A percentile compares a stretch with the other conserved stretches of the same genome.
These are phyloP conservation scores for Skeletonema grethae DNA, from an alignment of 108 stramenopile genomes.

Conservation along the genomic window DNA sequence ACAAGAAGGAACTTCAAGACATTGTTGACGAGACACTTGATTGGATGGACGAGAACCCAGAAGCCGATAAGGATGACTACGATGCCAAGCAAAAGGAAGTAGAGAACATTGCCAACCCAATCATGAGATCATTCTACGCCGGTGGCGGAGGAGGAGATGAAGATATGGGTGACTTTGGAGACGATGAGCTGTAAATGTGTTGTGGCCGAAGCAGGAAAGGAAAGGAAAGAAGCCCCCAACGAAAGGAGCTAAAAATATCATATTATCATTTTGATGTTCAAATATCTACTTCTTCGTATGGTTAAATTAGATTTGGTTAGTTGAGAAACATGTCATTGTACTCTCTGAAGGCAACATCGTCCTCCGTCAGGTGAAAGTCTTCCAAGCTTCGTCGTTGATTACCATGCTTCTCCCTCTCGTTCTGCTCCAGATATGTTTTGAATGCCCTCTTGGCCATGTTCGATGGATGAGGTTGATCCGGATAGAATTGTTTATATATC, in stretches of 20 bases:
- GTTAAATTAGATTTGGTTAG: not conserved
- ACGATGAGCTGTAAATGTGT: conserved; percentile 70
- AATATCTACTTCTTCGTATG: too few species aligned
- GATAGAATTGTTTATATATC: not conserved
- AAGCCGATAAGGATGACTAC: conserved; percentile 70
- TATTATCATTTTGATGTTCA: too few species aligned
- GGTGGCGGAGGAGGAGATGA: conserved; percentile 35
- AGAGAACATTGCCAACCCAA: conserved; percentile 73
- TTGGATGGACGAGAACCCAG: conserved; percentile 78
- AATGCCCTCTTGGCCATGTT: not conserved
- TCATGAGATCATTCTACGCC: conserved; percentile 47
- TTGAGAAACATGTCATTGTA: not conserved
- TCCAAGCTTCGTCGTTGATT: not conserved
- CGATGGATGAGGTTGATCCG: not conserved
- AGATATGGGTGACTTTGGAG: conserved; percentile 62
- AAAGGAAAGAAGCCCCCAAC: too few species aligned
- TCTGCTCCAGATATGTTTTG: not conserved
- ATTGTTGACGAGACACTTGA: conserved; percentile 68
- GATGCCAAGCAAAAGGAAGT: conserved; percentile 76
- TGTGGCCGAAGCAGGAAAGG: too few species aligned
- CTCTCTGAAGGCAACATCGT: not conserved
- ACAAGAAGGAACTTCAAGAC: conserved; percentile 64
- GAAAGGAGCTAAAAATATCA: too few species aligned
- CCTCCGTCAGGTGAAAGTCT: not conserved
- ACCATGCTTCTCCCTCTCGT: conserved; percentile 1